Evolutionary conservation across 768 basidiomycete species (phyloP).

Genomic region (Xerocomellus dryophilus): DNA sequence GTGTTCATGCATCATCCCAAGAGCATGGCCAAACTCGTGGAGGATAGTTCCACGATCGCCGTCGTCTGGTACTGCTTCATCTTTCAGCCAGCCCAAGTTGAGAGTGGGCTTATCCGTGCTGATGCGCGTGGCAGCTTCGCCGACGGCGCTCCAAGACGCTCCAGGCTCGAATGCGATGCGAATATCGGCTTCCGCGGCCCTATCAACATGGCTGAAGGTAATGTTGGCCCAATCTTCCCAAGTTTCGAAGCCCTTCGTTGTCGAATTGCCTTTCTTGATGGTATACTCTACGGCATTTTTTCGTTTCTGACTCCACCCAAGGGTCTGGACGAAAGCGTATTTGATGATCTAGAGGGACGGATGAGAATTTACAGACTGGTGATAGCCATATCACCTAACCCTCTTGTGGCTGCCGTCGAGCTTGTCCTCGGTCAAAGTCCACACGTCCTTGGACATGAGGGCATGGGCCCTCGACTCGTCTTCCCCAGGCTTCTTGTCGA

Average conservation of each 20-base stretch:
- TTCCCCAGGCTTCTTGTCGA: too few species aligned
- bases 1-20: conserved; percentile 28
- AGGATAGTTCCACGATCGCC: conserved; percentile 12
- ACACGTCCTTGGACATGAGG: neutral
- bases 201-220: neutral
- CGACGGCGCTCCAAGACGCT: neutral
- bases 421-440: too few species aligned
- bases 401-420: neutral
- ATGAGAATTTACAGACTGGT: neutral
- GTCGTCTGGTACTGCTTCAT: accelerated
- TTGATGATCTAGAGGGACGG: neutral
- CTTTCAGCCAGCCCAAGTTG: neutral
- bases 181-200: neutral
- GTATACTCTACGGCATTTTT: too few species aligned
- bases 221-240: neutral
- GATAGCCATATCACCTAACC: neutral
- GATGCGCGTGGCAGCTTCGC: neutral
- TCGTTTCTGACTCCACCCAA: neutral
- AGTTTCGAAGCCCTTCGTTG: neutral
- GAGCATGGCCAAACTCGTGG: conserved; percentile 29
- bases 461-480: neutral
- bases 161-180: neutral
- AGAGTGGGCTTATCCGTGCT: neutral
- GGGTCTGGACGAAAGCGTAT: neutral
- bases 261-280: too few species aligned